Conservation (phyloP, 495 filamentous ascomycete species). For the Pyrenopolyporus hunteri region DNA sequence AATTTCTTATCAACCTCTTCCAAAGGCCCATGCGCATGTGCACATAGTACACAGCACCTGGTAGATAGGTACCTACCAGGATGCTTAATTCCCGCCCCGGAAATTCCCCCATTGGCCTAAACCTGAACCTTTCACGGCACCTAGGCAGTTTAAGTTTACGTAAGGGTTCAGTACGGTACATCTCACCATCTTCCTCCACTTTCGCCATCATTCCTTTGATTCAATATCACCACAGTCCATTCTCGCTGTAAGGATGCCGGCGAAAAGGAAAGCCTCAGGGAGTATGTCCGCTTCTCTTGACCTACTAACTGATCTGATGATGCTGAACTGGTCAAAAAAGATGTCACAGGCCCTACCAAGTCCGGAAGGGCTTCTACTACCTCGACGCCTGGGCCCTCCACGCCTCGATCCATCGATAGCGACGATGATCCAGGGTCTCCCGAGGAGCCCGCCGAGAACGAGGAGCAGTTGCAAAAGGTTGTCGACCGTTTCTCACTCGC, state of each 20-base stretch:
- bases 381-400: constrained; percentile 70
- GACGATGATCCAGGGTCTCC: constrained; percentile 59
- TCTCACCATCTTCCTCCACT: neutral
- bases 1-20: too few species aligned
- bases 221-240: neutral
- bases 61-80: neutral
- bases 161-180: neutral
- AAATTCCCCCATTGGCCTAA: constrained; percentile 31
- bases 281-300: constrained; percentile 44
- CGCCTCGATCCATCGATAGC: constrained; percentile 69
- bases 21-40: too few species aligned
- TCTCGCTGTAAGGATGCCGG: constrained; percentile 61
- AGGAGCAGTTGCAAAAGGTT: constrained; percentile 61
- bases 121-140: neutral
- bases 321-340: constrained; percentile 48
- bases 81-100: neutral
- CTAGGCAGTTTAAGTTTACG: neutral
- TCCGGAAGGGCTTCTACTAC: constrained; percentile 65
- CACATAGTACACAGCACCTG: too few species aligned
- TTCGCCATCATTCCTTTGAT: constrained; percentile 4
- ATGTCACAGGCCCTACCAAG: constrained; percentile 58
- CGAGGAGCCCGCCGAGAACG: constrained; percentile 60
- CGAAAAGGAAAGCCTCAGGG: constrained; percentile 77
- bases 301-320: constrained; percentile 43
- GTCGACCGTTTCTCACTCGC: constrained; percentile 70